phyloP scores from a whole-genome alignment of 2,329 filamentous ascomycete genomes.

The Xylariales sp. region DNA sequence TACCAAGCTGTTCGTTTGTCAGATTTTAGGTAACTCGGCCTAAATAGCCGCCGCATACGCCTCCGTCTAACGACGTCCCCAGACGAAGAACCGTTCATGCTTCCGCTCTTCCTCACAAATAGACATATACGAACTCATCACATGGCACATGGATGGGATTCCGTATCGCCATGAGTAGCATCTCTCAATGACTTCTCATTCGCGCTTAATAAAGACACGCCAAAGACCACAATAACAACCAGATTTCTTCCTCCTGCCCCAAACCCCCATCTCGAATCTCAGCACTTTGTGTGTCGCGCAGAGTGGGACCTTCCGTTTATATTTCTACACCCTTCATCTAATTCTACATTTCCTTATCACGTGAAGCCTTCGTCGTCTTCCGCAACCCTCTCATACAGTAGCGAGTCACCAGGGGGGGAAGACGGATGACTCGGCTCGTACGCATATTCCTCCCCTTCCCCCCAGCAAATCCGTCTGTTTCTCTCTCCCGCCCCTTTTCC shows the following conservation, averaged over 20 bases:
- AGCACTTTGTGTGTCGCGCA: not conserved
- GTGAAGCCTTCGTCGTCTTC: not conserved
- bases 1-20: too few relatives aligned
- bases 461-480: too few relatives aligned
- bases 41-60: too few relatives aligned
- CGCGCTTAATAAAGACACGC: not conserved
- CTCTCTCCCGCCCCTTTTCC: not conserved
- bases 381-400: not conserved
- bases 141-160: not conserved
- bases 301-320: not conserved
- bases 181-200: not conserved
- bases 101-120: too few relatives aligned
- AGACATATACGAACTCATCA: not conserved
- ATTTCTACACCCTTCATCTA: not conserved
- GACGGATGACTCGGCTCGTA: not conserved
- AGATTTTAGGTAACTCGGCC: too few relatives aligned
- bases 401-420: not conserved
- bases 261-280: not conserved
- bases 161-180: too few relatives aligned
- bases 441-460: not conserved
- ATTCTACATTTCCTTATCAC: not conserved
- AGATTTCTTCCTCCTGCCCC: not conserved
- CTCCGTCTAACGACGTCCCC: too few relatives aligned
- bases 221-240: not conserved
- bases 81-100: too few relatives aligned